phyloP scores from a whole-genome alignment of 192 early-diverging fungal species.

The Rhizophagus prolifer region DNA sequence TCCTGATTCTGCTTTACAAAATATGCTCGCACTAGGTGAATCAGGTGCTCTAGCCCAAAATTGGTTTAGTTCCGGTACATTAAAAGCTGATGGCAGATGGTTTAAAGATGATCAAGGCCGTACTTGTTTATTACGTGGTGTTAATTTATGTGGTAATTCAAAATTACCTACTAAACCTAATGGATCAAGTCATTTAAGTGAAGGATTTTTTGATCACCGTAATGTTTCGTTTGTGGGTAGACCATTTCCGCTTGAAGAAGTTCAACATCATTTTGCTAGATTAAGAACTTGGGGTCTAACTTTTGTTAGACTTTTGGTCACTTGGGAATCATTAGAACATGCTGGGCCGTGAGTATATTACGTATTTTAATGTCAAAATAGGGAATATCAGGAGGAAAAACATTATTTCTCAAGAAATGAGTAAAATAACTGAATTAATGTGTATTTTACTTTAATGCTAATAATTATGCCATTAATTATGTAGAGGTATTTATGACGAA shows the following conservation, averaged over 20 bases:
- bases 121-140: conserved; percentile 67
- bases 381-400: too few relatives aligned
- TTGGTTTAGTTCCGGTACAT: conserved; percentile 41
- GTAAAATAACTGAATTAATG: background rate
- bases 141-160: conserved; percentile 76
- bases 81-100: conserved; percentile 38
- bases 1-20: background rate
- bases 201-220: conserved; percentile 69
- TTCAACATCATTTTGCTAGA: conserved; percentile 72
- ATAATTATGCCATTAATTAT: background rate
- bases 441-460: background rate
- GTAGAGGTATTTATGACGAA: conserved; percentile 75
- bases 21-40: conserved; percentile 24
- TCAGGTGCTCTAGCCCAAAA: conserved; percentile 38
- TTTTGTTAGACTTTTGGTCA: conserved; percentile 71
- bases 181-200: conserved; percentile 59
- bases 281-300: conserved; percentile 78
- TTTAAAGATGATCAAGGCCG: conserved; percentile 58
- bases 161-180: conserved; percentile 76
- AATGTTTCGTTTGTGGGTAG: conserved; percentile 76
- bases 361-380: background rate
- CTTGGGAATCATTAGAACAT: conserved; percentile 85
- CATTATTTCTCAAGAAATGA: too few relatives aligned
- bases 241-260: conserved; percentile 76
- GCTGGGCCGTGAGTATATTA: conserved; percentile 57